Conservation (phyloP, 2,329 filamentous ascomycete genomes). For the Pseudocercospora fuligena region DNA sequence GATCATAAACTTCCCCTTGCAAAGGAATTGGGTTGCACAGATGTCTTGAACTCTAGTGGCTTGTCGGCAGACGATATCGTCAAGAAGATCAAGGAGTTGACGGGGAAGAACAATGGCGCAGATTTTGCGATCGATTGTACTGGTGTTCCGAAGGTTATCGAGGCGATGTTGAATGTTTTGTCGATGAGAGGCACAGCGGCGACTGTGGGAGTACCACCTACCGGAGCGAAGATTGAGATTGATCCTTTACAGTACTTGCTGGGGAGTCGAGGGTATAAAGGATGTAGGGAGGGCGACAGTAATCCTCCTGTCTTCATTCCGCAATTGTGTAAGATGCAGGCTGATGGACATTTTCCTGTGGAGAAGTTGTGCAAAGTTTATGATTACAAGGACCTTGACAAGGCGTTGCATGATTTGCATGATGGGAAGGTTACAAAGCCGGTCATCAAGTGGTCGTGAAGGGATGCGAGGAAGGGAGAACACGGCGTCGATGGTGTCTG, state of each 20-base stretch:
- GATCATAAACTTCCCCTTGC: slow-evolving; percentile 28
- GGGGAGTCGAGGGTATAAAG: slow-evolving; percentile 23
- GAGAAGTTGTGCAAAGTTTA: slow-evolving; percentile 32
- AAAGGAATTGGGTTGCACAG: slow-evolving; percentile 25
- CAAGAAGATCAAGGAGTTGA: slow-evolving; percentile 24
- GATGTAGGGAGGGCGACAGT: slow-evolving; percentile 26
- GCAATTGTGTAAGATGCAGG: slow-evolving; percentile 25
- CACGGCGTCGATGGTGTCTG: neutral
- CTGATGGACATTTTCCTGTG: slow-evolving; percentile 28
- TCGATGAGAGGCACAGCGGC: slow-evolving; percentile 29
- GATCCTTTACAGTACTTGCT: slow-evolving; percentile 24
- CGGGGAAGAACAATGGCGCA: slow-evolving; percentile 18
- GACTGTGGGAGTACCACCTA: slow-evolving; percentile 28
- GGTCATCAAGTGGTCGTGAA: slow-evolving; percentile 19
- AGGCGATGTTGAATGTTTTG: slow-evolving; percentile 24
- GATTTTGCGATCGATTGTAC: slow-evolving; percentile 29
- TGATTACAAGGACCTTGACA: slow-evolving; percentile 28
- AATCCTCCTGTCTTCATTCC: slow-evolving; percentile 27
- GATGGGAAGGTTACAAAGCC: slow-evolving; percentile 29
- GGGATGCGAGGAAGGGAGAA: neutral
- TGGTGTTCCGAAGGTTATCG: slow-evolving; percentile 27
- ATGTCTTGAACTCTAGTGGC: slow-evolving; percentile 25
- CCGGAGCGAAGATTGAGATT: slow-evolving; percentile 26
- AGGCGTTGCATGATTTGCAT: slow-evolving; percentile 27
- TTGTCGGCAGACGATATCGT: slow-evolving; percentile 14